Percentiles rank a stretch among this genome's conserved stretches.
These are phyloP conservation scores for Rhytidhysteron rufulum DNA, from an alignment of 2,329 filamentous ascomycete genomes.

Conservation along the genomic window DNA sequence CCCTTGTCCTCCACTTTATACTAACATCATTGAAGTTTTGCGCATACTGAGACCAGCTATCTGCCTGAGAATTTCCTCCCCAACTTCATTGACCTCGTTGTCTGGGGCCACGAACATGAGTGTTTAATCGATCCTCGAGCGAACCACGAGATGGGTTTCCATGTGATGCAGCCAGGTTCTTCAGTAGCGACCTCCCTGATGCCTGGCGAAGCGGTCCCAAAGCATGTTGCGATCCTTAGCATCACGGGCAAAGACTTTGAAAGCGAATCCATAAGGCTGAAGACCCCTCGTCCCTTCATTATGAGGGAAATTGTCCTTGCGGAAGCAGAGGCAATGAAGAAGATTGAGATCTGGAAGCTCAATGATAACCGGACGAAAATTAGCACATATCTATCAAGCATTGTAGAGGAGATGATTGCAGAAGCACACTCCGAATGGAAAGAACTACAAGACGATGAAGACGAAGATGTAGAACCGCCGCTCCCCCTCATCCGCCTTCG, in stretches of 20 bases:
- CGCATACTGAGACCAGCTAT: slow-evolving; percentile 88
- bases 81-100: slow-evolving; percentile 81
- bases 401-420: slow-evolving; percentile 84
- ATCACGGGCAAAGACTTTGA: slow-evolving; percentile 80
- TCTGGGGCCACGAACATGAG: slow-evolving; percentile 98
- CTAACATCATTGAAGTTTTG: slow-evolving; percentile 47
- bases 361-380: slow-evolving; percentile 80
- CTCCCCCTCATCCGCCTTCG: slow-evolving; percentile 83
- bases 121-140: slow-evolving; percentile 80
- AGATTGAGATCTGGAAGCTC: slow-evolving; percentile 70
- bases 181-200: slow-evolving; percentile 92
- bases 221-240: slow-evolving; percentile 83
- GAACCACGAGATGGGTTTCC: slow-evolving; percentile 85
- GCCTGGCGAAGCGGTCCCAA: slow-evolving; percentile 82
- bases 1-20: neutral
- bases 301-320: slow-evolving; percentile 76
- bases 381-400: slow-evolving; percentile 68
- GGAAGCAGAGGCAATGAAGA: slow-evolving; percentile 71
- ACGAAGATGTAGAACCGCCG: slow-evolving; percentile 60
- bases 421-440: slow-evolving; percentile 80
- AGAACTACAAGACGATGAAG: slow-evolving; percentile 61
- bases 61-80: slow-evolving; percentile 91
- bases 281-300: slow-evolving; percentile 85
- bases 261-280: slow-evolving; percentile 76
- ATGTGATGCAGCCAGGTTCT: slow-evolving; percentile 96